phyloP scores from a whole-genome alignment of 2,329 filamentous ascomycete genomes.

The Aspergillus aculeatinus region DNA sequence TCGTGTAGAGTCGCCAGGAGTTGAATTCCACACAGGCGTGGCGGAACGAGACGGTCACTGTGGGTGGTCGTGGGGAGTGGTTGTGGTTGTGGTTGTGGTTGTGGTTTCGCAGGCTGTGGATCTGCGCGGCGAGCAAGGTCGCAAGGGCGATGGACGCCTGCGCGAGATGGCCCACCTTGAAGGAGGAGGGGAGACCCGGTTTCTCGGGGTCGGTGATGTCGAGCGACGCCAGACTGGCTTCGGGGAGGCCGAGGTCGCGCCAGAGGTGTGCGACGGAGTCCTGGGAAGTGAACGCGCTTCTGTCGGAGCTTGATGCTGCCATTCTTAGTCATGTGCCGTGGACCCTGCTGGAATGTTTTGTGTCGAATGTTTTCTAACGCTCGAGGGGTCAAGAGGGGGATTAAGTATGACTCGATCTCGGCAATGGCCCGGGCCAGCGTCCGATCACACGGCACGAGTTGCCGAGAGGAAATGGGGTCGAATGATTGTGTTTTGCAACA shows the following conservation, averaged over 20 bases:
- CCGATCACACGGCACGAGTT: not conserved
- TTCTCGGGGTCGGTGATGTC: constrained; percentile 5
- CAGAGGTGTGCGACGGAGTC: constrained; percentile 20
- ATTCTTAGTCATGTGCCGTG: not conserved
- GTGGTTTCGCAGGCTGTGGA: constrained; percentile 40
- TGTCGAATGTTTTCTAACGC: not conserved
- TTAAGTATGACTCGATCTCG: not conserved
- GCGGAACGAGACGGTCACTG: constrained; percentile 45
- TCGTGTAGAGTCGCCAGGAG: constrained; percentile 51
- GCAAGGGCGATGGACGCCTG: constrained; percentile 55
- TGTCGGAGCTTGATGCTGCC: not conserved
- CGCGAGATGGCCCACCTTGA: constrained; percentile 55
- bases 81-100: constrained; percentile 11
- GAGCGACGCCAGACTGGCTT: constrained; percentile 21
- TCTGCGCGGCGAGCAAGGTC: constrained; percentile 50
- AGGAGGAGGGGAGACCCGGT: constrained; percentile 49
- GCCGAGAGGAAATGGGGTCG: not conserved
- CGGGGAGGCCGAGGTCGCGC: constrained; percentile 18
- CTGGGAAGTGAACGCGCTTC: constrained; percentile 7
- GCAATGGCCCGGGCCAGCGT: not conserved
- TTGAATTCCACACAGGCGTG: constrained; percentile 56
- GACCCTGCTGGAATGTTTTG: not conserved
- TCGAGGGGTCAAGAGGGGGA: not conserved
- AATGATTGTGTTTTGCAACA: not conserved
- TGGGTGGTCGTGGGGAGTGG: constrained; percentile 26